Evolutionary conservation across 1,284 basidiomycete species (phyloP), one percentile per base, ranked within the genome.

Genomic region (Phylloporus sp.): DNA sequence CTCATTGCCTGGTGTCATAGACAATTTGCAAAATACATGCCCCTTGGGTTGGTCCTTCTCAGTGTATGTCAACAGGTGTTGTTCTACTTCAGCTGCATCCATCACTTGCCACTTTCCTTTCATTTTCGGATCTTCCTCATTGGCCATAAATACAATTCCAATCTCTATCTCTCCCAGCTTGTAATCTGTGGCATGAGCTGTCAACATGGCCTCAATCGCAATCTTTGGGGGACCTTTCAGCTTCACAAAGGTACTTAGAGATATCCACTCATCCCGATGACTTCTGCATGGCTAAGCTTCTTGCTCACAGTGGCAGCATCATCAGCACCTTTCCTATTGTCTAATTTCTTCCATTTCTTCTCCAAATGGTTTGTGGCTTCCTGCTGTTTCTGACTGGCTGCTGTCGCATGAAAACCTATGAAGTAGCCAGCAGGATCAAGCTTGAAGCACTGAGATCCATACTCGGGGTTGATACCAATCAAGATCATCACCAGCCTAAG

Each of bases 381-480:
- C 71, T 98, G 96, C 75, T 99, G 97, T 75, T 99, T 99, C 78
- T 97, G 94, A 1, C 98, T 98, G 2, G 95, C 91, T 1, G 96
- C 90, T 3, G 97, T 98, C 28, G 97, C 98, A 71, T 98, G 95
- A 84, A 97, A 99, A 2, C 98, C 98, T 51, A 98, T 94, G 76
- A 96, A 99, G 82, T 98, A 98, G 5, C 98, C 98, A 2, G 98
- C 98, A 10, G 98, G 98, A 76, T 99, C 98, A 63, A 99, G 90
- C 80, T 98, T 98, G 86, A 98, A 99, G 72, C 93, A 88, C 79
- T 98, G 97, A 18, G 98, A 96, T 22, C 94, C 94, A 56, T 85
- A 84, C 76, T 98, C 95, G 26, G 90, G 84, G 78, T 99, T 98
- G 62, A 92, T 86, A 3, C 98, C 98, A 71, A 99, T 96, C 68